These are phyloP conservation scores for Silene latifolia DNA, from an alignment of 148 eudicot species.

Conservation along the genomic window DNA sequence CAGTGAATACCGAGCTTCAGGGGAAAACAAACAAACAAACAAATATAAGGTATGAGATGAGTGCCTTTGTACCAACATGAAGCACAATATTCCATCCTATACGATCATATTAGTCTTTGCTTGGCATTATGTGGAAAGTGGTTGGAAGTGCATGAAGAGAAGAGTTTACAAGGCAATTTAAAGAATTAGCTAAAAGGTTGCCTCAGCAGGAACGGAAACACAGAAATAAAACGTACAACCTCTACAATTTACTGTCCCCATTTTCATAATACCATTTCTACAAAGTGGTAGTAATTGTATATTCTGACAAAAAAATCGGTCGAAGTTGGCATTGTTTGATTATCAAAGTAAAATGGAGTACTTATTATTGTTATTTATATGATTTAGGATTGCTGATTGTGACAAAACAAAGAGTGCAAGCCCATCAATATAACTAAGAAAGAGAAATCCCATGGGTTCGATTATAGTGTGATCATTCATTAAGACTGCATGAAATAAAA, in stretches of 20 bases:
- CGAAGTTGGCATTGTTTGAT: too few species aligned
- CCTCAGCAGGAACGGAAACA: background rate
- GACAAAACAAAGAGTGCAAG: background rate
- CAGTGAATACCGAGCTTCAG: slow-evolving; percentile 42
- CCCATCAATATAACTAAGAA: too few species aligned
- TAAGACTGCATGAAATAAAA: background rate
- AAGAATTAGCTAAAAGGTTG: background rate
- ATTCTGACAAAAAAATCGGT: too few species aligned
- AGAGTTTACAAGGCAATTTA: background rate
- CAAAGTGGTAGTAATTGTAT: too few species aligned
- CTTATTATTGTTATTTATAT: background rate
- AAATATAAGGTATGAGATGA: background rate
- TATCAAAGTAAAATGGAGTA: background rate
- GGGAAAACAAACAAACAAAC: background rate
- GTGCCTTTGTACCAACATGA: background rate
- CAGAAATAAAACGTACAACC: too few species aligned
- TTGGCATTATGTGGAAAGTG: background rate
- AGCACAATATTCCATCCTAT: background rate
- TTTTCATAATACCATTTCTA: too few species aligned
- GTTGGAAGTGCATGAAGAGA: background rate
- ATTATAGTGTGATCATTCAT: background rate
- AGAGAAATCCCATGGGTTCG: background rate
- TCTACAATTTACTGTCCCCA: too few species aligned
- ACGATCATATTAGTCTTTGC: background rate
- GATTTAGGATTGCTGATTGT: background rate